Evolutionary conservation across 2,329 filamentous ascomycete species (phyloP), one percentile per base, ranked within the genome.

Genomic region (Aspergillus sclerotialis): DNA sequence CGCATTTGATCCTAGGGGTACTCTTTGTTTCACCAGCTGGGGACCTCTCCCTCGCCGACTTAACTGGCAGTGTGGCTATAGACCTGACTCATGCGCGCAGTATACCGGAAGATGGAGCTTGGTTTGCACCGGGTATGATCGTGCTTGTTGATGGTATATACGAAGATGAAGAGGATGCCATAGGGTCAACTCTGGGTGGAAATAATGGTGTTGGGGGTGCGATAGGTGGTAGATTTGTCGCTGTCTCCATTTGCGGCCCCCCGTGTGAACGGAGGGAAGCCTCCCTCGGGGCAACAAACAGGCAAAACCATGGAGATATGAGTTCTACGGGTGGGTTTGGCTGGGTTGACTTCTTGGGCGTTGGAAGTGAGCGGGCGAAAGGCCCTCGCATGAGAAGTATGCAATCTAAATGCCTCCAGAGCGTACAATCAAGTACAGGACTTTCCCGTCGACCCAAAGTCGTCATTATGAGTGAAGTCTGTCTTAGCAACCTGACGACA

Each of bases 41-140:
- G 4, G 78, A 78, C 19, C 69, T 96, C 3, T 82, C 86, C 2
- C 75, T 98, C 14, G 86, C 82, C 45, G 92, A 98, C 53, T 65
- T 92, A 18, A 90, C 87, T 0, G 92, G 90, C 12, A 90, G 84
- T 33, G 94, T 98, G 49, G 73, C 78, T 2, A 69, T 98, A 2
- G 88, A 96, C 47, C 65, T 96, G 8, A 75, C 79, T 13, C 83
- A 90, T 52, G 86, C 90, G 0, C 78, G 80, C 14, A 78, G 84
- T 10, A 82, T 95, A 36, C 89, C 89, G 0, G 80, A 87, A 40
- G 81, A 90, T 53, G 87, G 85, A 15, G 82, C 85, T 4, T 98
- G 88, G 83, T 95, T 95, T 54, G 80, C 82, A 4, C 89, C 92
- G 0, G 93, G 93, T 3, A 96, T 96, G 88, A 84, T 98, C 30